Percentiles rank a stretch among this genome's conserved stretches.
Conservation (phyloP, 768 basidiomycete species). For the Royoungia palumana region DNA sequence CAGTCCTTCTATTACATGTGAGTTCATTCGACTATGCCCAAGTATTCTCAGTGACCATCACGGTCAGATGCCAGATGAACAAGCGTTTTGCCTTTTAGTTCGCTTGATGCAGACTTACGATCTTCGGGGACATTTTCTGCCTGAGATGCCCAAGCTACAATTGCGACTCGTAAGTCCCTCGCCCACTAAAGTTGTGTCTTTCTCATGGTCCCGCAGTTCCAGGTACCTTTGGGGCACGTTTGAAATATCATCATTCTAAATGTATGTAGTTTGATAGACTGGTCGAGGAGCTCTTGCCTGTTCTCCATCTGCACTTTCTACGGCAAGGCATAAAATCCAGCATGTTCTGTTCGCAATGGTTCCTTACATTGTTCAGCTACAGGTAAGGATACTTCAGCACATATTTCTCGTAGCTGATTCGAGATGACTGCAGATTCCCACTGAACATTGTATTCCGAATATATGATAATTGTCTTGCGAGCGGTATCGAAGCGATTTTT, state of each 20-base stretch:
- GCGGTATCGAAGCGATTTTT: slow-evolving; percentile 96
- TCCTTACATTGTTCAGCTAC: slow-evolving; percentile 95
- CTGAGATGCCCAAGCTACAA: slow-evolving; percentile 98
- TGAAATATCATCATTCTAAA: slow-evolving; percentile 15
- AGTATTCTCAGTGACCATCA: neutral
- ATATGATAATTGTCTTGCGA: slow-evolving; percentile 94
- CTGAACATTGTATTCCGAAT: slow-evolving; percentile 93
- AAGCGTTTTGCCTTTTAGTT: slow-evolving; percentile 94
- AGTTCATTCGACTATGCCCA: slow-evolving; percentile 17
- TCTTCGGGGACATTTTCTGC: slow-evolving; percentile 93
- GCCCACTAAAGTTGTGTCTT: neutral
- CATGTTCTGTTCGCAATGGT: slow-evolving; percentile 99
- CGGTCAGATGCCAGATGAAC: slow-evolving; percentile 96
- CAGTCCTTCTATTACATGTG: slow-evolving; percentile 89
- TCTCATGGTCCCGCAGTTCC: slow-evolving; percentile 45
- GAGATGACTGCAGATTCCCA: slow-evolving; percentile 64
- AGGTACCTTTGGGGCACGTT: slow-evolving; percentile 40
- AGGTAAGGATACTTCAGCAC: slow-evolving; percentile 46
- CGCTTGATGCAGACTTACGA: slow-evolving; percentile 96
- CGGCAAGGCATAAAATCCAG: slow-evolving; percentile 94
- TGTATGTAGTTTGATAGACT: slow-evolving; percentile 80
- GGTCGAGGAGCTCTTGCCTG: slow-evolving; percentile 88
- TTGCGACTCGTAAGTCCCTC: slow-evolving; percentile 67
- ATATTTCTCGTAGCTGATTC: neutral
- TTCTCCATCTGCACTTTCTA: slow-evolving; percentile 89